These are phyloP conservation scores for Fusarium zealandicum DNA, from an alignment of 2,329 filamentous ascomycete species.

Conservation along the genomic window DNA sequence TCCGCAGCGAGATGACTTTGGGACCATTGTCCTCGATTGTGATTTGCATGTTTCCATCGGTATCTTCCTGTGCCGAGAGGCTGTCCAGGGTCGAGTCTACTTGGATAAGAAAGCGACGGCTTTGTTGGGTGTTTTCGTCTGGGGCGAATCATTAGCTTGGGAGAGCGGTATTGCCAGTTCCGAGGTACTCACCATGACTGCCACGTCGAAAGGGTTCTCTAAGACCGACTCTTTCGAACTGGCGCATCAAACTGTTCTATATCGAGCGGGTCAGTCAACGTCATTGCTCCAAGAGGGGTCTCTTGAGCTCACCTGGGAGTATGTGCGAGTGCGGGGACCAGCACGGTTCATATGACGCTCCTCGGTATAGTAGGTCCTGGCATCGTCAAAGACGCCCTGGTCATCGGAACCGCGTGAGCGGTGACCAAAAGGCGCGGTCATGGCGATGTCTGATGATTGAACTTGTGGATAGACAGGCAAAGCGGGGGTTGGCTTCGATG, in stretches of 20 bases:
- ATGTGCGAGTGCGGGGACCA: constrained; percentile 62
- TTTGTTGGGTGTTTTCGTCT: constrained; percentile 77
- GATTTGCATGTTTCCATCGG: constrained; percentile 94
- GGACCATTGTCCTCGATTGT: constrained; percentile 95
- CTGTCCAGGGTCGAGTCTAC: constrained; percentile 84
- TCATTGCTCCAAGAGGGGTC: background rate
- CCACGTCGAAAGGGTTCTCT: constrained; percentile 64
- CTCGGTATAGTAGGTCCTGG: constrained; percentile 65
- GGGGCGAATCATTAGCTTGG: constrained; percentile 16
- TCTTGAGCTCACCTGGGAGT: constrained; percentile 57
- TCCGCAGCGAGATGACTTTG: constrained; percentile 87
- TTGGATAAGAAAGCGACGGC: constrained; percentile 82
- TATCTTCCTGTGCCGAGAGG: constrained; percentile 86
- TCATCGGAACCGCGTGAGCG: constrained; percentile 52
- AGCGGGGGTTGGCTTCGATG: constrained; percentile 7
- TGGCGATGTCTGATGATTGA: constrained; percentile 23
- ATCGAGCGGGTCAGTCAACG: constrained; percentile 39
- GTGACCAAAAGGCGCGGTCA: constrained; percentile 42
- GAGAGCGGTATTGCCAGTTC: background rate
- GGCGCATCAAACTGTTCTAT: constrained; percentile 62
- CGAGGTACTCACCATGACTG: constrained; percentile 59
- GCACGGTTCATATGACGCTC: constrained; percentile 61
- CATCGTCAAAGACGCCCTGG: constrained; percentile 62
- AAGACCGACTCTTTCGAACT: constrained; percentile 59
- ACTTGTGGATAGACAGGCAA: constrained; percentile 11